Base-by-base conservation (phyloP, 805 yeast genomes). In the Monosporozyma siamensis region DNA sequence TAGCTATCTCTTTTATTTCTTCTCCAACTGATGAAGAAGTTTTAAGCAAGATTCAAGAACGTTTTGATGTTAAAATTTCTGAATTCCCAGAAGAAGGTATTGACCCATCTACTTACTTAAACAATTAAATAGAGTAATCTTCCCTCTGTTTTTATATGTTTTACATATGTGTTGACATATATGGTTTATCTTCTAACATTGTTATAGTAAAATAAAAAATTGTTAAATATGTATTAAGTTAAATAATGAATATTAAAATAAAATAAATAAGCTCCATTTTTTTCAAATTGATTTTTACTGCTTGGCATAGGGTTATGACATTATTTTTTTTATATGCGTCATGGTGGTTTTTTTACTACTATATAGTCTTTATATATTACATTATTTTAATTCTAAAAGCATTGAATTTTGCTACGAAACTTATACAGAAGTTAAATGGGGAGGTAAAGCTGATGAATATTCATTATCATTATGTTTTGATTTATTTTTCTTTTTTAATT, bases 41-140 rank as follows among this genome's bases (percentile, higher is more conserved):
- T 34, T 75, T 92, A 66, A 83, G 76, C 59, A 82, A 87, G 70
- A 92, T 92, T 63, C 98, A 92, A 74, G 94, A 86, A 55, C 81
- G 97, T 71, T 92, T 92, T 68, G 97, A 90, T 66, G 97, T 92
- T 54, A 86, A 89, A 71, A 80, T 90, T 61, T 74, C 88, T 47
- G 94, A 85, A 59, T 89, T 86, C 80, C 97, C 98, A 48, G 97
- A 82, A 61, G 97, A 86, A 65, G 97, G 97, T 68, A 87, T 90
- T 58, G 98, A 92, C 66, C 89, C 97, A 55, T 80, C 95, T 44
- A 88, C 97, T 56, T 90, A 90, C 72, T 89, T 92, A 95, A 90
- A 90, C 79, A 83, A 95, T 54, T 88, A 71, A 63, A 34, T 36
- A 24, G 17, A 5, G 17, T n/a, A n/a, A n/a, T n/a, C n/a, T n/a